Conservation (phyloP, 441 rosid genomes). For the Iberis amara region DNA sequence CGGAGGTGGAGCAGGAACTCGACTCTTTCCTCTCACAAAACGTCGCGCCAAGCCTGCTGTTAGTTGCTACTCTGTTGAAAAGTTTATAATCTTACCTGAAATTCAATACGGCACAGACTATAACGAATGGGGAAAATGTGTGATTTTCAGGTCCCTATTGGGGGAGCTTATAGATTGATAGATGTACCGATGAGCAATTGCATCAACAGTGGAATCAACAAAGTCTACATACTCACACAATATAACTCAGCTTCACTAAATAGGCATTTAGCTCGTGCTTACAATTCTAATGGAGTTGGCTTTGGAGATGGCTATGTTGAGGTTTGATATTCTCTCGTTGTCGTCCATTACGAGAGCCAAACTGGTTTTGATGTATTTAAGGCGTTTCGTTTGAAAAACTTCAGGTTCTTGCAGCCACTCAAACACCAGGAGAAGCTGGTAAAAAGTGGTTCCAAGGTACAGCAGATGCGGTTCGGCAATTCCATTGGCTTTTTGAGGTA, state of each 20-base stretch:
- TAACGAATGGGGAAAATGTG: neutral
- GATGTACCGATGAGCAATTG: conserved; percentile 99
- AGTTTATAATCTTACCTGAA: no score
- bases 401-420: conserved; percentile 91
- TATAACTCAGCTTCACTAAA: conserved; percentile 84
- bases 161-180: conserved; percentile 86
- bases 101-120: neutral
- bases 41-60: conserved; percentile 97
- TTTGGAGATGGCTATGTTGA: conserved; percentile 84
- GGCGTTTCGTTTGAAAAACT: neutral
- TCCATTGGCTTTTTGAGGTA: conserved; percentile 97
- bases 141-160: conserved; percentile 66
- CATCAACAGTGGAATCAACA: conserved; percentile 88
- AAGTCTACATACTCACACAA: conserved; percentile 91
- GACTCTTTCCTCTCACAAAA: conserved; percentile 91
- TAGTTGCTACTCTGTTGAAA: no score
- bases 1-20: conserved; percentile 97
- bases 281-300: conserved; percentile 62
- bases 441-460: conserved; percentile 89
- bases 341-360: conserved; percentile 5
- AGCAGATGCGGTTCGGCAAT: conserved; percentile 93
- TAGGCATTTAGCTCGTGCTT: conserved; percentile 78
- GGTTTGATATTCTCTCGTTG: conserved; percentile 33
- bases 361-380: conserved; percentile 5
- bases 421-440: conserved; percentile 90